Percentiles rank a stretch among this genome's conserved stretches.
Evolutionary conservation across 148 eudicot species (phyloP).

Genomic region (Hydrangea macrophylla): DNA sequence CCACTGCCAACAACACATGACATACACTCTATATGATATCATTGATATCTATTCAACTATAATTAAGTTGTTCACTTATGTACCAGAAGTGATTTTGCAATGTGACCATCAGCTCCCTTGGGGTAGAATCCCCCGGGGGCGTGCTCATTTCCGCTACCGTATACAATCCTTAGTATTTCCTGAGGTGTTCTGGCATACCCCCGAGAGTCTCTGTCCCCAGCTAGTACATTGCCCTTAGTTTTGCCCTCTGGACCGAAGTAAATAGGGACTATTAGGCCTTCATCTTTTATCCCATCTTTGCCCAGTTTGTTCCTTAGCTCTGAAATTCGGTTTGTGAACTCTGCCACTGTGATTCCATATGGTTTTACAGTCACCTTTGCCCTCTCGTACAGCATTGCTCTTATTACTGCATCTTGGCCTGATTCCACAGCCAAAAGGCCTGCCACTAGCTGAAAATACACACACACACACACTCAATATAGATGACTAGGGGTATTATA

Average conservation of each 20-base stretch:
- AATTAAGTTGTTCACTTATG: too few species aligned
- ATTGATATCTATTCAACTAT: too few species aligned
- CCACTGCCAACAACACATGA: too few species aligned
- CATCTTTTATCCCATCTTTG: conserved; percentile 53
- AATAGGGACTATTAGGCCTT: conserved; percentile 46
- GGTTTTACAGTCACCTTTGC: conserved; percentile 47
- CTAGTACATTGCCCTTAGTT: conserved; percentile 58
- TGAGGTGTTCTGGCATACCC: conserved; percentile 64
- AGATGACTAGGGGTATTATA: too few species aligned
- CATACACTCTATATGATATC: too few species aligned
- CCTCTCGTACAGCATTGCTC: conserved; percentile 57
- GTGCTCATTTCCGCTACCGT: conserved; percentile 48
- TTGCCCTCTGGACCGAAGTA: conserved; percentile 49
- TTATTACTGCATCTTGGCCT: conserved; percentile 85
- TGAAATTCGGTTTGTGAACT: conserved; percentile 64
- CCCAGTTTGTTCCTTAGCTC: conserved; percentile 61
- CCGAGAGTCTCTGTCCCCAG: conserved; percentile 47
- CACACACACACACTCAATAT: too few species aligned
- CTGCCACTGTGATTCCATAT: conserved; percentile 59
- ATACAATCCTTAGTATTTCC: conserved; percentile 71
- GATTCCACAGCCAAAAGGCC: conserved; percentile 79
- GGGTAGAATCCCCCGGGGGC: conserved; percentile 76
- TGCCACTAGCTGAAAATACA: conserved; percentile 57
- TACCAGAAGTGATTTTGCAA: conserved; percentile 46
- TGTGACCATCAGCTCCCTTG: conserved; percentile 57